Evolutionary conservation across 2,329 filamentous ascomycete species (phyloP).

Genomic region (Didymella lethalis): DNA sequence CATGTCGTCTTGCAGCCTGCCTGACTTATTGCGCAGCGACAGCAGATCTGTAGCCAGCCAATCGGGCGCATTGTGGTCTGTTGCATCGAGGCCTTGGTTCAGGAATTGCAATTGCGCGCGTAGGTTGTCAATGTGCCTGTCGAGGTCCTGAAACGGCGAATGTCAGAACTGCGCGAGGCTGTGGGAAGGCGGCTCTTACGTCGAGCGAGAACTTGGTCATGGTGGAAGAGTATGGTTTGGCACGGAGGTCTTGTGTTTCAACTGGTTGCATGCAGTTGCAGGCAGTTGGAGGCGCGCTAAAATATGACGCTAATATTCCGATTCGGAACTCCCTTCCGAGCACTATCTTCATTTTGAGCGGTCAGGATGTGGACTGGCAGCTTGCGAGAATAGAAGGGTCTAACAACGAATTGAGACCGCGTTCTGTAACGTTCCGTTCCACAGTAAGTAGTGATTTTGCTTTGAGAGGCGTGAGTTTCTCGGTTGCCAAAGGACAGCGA

Average conservation of each 20-base stretch:
- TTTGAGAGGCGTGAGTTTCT: background rate
- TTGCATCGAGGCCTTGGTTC: constrained; percentile 43
- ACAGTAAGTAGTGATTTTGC: background rate
- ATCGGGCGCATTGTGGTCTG: constrained; percentile 46
- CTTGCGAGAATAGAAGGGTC: background rate
- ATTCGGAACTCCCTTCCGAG: constrained; percentile 19
- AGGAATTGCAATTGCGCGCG: constrained; percentile 43
- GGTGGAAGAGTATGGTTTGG: constrained; percentile 19
- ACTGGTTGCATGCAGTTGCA: constrained; percentile 8
- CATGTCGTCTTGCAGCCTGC: constrained; percentile 47
- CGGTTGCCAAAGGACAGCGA: background rate
- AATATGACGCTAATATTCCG: constrained; percentile 2
- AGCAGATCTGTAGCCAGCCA: constrained; percentile 49
- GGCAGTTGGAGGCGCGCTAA: constrained; percentile 13
- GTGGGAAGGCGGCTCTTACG: constrained; percentile 27
- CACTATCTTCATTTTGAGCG: constrained; percentile 16
- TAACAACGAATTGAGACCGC: background rate
- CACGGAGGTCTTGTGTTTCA: constrained; percentile 18
- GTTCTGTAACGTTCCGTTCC: background rate
- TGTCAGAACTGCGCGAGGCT: constrained; percentile 23
- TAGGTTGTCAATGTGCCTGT: constrained; percentile 43
- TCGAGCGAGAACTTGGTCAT: constrained; percentile 42
- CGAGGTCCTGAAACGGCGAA: constrained; percentile 38
- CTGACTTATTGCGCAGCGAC: constrained; percentile 43
- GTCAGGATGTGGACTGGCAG: background rate